Conservation (phyloP, 495 filamentous ascomycete genomes). For the Aspergillus mulundensis region DNA sequence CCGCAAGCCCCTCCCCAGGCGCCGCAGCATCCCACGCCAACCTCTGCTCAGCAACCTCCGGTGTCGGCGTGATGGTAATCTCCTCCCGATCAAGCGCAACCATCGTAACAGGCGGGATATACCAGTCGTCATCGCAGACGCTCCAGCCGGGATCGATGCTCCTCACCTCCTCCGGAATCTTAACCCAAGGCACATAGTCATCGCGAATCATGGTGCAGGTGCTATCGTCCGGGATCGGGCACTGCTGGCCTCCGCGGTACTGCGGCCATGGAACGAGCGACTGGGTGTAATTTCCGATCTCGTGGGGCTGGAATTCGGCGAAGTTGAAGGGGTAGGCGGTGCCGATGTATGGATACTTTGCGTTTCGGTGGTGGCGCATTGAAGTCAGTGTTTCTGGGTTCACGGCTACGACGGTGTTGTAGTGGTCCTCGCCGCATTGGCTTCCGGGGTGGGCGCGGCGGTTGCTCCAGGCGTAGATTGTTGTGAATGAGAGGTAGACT, state of each 20-base stretch:
- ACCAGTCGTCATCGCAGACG: constrained; percentile 16
- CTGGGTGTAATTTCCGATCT: constrained; percentile 19
- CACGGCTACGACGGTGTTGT: constrained; percentile 18
- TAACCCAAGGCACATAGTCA: constrained; percentile 15
- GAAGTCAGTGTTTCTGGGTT: constrained; percentile 17
- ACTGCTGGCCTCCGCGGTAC: constrained; percentile 24
- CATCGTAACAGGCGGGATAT: constrained; percentile 19
- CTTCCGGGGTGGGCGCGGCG: constrained; percentile 15
- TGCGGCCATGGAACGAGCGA: constrained; percentile 23
- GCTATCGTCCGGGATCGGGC: constrained; percentile 9
- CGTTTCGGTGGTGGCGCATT: constrained; percentile 21
- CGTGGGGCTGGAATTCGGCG: constrained; percentile 22
- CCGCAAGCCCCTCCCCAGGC: not conserved
- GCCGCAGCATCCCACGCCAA: not conserved
- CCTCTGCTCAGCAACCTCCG: not conserved
- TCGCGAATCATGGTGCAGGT: constrained; percentile 23
- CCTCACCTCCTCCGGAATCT: constrained; percentile 11
- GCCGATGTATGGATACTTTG: constrained; percentile 20
- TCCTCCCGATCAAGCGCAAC: constrained; percentile 12
- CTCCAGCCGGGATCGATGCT: constrained; percentile 16
- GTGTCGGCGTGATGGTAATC: constrained; percentile 1
- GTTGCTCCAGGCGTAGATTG: constrained; percentile 25
- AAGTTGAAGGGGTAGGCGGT: constrained; percentile 25
- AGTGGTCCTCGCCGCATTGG: constrained; percentile 21
- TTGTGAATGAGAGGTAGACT: constrained; percentile 26